Conservation (phyloP, 1,284 basidiomycete genomes). For the Leccinum subrobustum region DNA sequence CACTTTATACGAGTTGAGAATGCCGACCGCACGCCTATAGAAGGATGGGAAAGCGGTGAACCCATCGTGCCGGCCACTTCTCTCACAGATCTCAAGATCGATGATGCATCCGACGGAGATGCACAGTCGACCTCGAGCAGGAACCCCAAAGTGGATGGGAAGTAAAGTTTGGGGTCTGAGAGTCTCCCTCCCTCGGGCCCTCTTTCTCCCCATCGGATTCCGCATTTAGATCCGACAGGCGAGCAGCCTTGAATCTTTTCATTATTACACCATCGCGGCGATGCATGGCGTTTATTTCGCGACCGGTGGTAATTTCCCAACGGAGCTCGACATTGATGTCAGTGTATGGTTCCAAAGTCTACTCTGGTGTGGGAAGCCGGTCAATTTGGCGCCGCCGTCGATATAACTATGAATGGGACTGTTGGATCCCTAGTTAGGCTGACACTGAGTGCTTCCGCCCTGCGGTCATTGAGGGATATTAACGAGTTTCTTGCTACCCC, state of each 20-base stretch:
- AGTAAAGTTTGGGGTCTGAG: not conserved
- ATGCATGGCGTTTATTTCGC: not conserved
- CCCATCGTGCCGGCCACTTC: not conserved
- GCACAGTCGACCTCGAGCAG: not conserved
- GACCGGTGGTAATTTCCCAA: not conserved
- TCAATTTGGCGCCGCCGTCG: not conserved
- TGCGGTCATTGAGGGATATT: not conserved
- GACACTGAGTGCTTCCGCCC: not conserved
- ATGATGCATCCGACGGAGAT: not conserved
- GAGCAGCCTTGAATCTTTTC: not conserved
- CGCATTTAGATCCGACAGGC: not conserved
- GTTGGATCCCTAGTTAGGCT: not conserved
- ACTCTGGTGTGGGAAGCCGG: not conserved
- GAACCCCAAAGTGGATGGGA: not conserved
- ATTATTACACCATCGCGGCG: not conserved
- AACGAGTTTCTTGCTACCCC: not conserved
- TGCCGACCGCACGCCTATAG: slow-evolving; percentile 31
- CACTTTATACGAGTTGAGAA: slow-evolving; percentile 67
- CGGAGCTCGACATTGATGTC: not conserved
- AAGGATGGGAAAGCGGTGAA: slow-evolving; percentile 33
- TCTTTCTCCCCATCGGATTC: not conserved
- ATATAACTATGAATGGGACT: not conserved
- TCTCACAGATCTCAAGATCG: not conserved
- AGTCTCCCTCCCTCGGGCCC: not conserved
- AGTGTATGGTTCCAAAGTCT: not conserved